phyloP scores from a whole-genome alignment of 225 moss, liverwort and hornwort species.

The Polytrichum commune region DNA sequence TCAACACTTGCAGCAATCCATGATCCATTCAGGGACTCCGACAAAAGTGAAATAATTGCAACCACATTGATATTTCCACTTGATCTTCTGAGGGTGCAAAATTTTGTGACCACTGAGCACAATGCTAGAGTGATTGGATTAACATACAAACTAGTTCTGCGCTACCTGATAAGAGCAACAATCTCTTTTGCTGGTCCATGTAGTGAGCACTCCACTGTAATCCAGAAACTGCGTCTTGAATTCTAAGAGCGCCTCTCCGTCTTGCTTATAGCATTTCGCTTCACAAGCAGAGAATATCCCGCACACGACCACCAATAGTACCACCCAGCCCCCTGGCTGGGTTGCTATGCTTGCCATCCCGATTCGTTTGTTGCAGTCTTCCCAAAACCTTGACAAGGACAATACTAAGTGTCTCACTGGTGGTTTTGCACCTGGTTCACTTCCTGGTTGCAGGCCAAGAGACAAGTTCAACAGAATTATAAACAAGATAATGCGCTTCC shows the following conservation, averaged over 20 bases:
- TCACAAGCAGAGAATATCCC: neutral
- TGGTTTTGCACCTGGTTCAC: no score
- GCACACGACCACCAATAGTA: neutral
- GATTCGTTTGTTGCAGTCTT: no score
- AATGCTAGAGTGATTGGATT: neutral
- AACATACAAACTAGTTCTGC: neutral
- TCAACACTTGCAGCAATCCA: neutral
- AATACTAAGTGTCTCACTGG: no score
- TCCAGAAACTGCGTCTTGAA: slow-evolving; percentile 3
- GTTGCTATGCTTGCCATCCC: no score
- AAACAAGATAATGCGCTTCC: no score
- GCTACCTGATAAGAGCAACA: neutral
- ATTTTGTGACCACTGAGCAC: neutral
- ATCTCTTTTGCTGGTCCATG: neutral
- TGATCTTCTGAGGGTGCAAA: neutral
- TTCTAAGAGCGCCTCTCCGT: neutral
- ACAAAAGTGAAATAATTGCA: neutral
- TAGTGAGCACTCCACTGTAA: neutral
- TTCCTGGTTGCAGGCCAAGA: no score
- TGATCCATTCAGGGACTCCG: no score
- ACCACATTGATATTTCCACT: neutral
- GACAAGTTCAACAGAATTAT: no score
- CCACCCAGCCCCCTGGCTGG: no score
- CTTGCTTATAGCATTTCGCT: neutral
- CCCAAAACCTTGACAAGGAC: no score